These are phyloP conservation scores for Rhamnella rubrinervis DNA, from an alignment of 331 rosid genomes.

Conservation along the genomic window DNA sequence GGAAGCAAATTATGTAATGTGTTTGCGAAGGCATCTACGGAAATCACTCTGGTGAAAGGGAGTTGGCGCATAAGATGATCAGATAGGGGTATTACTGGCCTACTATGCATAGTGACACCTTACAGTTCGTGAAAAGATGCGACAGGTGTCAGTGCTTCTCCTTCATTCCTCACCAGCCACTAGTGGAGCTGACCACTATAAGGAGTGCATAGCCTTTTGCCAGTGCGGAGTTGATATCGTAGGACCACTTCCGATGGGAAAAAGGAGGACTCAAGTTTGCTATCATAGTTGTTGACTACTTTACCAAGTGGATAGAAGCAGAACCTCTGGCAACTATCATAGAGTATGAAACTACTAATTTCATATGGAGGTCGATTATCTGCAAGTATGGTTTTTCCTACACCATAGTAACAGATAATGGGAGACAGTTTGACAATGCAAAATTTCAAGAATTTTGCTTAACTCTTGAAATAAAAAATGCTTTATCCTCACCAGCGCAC, in stretches of 20 bases:
- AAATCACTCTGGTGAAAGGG: neutral
- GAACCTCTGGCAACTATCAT: too few species aligned
- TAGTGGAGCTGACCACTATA: too few species aligned
- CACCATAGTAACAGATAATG: too few species aligned
- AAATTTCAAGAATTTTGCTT: neutral
- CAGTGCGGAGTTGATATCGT: too few species aligned
- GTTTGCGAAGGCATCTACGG: neutral
- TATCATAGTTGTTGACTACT: too few species aligned
- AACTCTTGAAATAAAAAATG: neutral
- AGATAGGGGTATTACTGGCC: neutral
- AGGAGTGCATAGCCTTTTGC: neutral
- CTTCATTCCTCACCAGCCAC: neutral
- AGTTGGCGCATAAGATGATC: neutral
- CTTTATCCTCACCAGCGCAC: neutral
- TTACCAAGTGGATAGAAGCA: too few species aligned
- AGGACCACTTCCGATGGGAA: too few species aligned
- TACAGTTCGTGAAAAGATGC: neutral
- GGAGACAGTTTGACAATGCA: too few species aligned
- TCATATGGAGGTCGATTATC: too few species aligned
- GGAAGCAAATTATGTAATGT: neutral
- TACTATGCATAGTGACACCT: neutral
- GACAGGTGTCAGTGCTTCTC: neutral
- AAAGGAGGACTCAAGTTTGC: too few species aligned
- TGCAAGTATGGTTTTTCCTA: too few species aligned
- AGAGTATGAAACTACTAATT: too few species aligned